Conservation (phyloP, 1,139 yeast species). For the Candida tetrigidarum region DNA sequence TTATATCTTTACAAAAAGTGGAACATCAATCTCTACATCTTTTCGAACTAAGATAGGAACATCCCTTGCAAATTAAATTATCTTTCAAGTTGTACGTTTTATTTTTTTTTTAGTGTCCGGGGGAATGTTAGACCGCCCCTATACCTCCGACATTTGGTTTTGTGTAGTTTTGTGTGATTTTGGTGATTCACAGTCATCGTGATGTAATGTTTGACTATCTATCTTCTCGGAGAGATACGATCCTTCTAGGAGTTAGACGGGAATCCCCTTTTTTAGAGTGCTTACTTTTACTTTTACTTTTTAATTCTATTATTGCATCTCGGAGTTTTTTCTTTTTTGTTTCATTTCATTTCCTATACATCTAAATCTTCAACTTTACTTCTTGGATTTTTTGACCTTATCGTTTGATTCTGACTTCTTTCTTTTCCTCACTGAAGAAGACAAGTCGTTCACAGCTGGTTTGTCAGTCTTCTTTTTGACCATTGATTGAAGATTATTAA, state of each 20-base stretch:
- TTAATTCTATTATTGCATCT: not conserved
- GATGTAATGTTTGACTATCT: not conserved
- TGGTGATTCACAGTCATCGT: slow-evolving; percentile 7
- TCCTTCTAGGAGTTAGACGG: too few relatives aligned
- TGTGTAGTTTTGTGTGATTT: not conserved
- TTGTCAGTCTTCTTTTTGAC: slow-evolving; percentile 20
- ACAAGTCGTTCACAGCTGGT: slow-evolving; percentile 37
- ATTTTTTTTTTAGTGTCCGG: not conserved
- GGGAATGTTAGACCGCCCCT: not conserved
- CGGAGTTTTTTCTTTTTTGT: slow-evolving; percentile 4
- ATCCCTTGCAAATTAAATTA: too few relatives aligned
- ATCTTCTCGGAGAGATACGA: not conserved
- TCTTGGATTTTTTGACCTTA: slow-evolving; percentile 11
- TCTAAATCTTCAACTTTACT: not conserved
- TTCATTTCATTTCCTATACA: too few relatives aligned
- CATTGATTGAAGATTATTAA: slow-evolving; percentile 16
- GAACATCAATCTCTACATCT: too few relatives aligned
- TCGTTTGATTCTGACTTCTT: slow-evolving; percentile 23
- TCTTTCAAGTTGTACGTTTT: too few relatives aligned
- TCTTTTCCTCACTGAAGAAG: slow-evolving; percentile 39
- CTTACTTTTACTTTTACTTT: too few relatives aligned
- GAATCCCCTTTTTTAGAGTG: too few relatives aligned
- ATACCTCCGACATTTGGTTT: not conserved
- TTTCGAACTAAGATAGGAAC: too few relatives aligned
- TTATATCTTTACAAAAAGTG: too few relatives aligned